These are phyloP conservation scores for Daedaleopsis nitida DNA, from an alignment of 768 basidiomycete genomes.

Conservation along the genomic window DNA sequence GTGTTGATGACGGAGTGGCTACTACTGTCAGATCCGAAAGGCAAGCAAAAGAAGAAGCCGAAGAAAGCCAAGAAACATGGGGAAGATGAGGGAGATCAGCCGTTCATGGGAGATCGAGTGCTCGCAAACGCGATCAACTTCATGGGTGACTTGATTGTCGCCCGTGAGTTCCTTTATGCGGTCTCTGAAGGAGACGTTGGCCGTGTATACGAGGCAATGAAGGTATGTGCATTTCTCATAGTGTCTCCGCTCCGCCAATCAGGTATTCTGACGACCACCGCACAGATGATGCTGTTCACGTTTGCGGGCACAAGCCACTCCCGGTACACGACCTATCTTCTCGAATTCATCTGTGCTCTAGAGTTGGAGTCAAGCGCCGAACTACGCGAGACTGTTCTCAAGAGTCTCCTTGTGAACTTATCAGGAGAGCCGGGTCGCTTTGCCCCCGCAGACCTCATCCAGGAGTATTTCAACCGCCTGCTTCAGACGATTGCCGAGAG, in stretches of 20 bases:
- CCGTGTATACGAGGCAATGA: conserved; percentile 34
- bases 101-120: conserved; percentile 25
- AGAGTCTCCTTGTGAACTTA: conserved; percentile 30
- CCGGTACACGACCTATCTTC: conserved; percentile 36
- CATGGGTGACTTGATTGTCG: conserved; percentile 13
- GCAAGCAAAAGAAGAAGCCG: too few relatives aligned
- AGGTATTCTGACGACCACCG: not conserved
- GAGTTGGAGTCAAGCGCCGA: conserved; percentile 33
- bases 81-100: conserved; percentile 5
- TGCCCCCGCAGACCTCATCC: conserved; percentile 30
- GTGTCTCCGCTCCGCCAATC: too few relatives aligned
- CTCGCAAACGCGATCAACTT: conserved; percentile 28
- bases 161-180: conserved; percentile 30
- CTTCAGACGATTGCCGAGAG: conserved; percentile 24
- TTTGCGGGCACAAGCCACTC: conserved; percentile 37
- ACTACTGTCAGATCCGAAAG: too few relatives aligned
- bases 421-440: conserved; percentile 28
- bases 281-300: conserved; percentile 29
- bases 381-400: conserved; percentile 21
- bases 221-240: conserved; percentile 23
- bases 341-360: conserved; percentile 33
- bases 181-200: conserved; percentile 37
- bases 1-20: too few relatives aligned
- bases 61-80: not conserved
- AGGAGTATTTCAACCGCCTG: conserved; percentile 31